Conservation (phyloP, 2,329 filamentous ascomycete species). For the Curvularia hawaiiensis region DNA sequence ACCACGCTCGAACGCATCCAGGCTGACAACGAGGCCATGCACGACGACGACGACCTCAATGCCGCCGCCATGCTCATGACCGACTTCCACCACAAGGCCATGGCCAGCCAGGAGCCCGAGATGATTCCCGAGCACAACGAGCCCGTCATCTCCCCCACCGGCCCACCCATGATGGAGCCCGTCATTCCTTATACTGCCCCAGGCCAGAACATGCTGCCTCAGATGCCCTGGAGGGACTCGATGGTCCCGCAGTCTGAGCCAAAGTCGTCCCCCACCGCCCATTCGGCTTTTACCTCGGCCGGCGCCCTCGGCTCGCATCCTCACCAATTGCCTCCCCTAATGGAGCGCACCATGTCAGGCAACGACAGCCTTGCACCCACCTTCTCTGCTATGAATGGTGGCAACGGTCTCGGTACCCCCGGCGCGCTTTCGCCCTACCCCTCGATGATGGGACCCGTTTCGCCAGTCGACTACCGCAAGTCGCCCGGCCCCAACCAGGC, state of each 20-base stretch:
- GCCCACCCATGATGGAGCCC: slow-evolving; percentile 75
- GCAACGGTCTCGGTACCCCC: slow-evolving; percentile 71
- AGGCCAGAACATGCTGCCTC: slow-evolving; percentile 79
- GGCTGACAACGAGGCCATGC: slow-evolving; percentile 81
- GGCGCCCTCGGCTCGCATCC: slow-evolving; percentile 63
- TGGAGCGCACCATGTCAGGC: slow-evolving; percentile 65
- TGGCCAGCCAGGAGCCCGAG: slow-evolving; percentile 69
- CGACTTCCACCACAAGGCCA: slow-evolving; percentile 95
- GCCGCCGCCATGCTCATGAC: slow-evolving; percentile 98
- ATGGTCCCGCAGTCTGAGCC: slow-evolving; percentile 78
- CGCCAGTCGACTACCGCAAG: slow-evolving; percentile 71
- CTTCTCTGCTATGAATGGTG: slow-evolving; percentile 72
- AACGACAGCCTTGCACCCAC: slow-evolving; percentile 67
- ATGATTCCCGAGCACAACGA: slow-evolving; percentile 59
- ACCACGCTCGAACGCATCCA: slow-evolving; percentile 92
- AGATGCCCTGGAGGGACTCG: slow-evolving; percentile 91
- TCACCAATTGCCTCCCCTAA: slow-evolving; percentile 70
- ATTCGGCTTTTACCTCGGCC: slow-evolving; percentile 63
- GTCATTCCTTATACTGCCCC: slow-evolving; percentile 71
- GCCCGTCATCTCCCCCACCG: slow-evolving; percentile 75
- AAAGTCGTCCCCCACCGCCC: slow-evolving; percentile 73
- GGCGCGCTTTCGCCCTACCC: slow-evolving; percentile 75
- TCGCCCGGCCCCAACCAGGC: slow-evolving; percentile 72
- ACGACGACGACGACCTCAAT: slow-evolving; percentile 93
- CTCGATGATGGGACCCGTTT: slow-evolving; percentile 69